Evolutionary conservation across 129 eudicot species (phyloP).

Genomic region (Pseudognaphalium luteoalbum): DNA sequence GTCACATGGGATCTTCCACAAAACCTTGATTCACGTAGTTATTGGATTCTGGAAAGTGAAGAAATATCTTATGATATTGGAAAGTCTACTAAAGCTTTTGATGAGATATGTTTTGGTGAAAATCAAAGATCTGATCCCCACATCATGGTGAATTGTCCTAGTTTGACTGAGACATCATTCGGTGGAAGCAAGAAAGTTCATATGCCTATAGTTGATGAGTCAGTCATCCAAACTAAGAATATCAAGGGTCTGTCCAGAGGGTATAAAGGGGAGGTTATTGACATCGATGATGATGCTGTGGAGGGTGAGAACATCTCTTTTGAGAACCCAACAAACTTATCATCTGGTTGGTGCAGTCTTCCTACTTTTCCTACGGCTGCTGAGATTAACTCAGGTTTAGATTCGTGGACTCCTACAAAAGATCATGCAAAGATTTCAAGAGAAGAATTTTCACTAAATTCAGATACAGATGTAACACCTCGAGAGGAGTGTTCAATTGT

Average conservation of each 20-base stretch:
- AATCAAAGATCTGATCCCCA: constrained; percentile 33
- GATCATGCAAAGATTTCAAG: constrained; percentile 26
- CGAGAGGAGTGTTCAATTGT: constrained; percentile 30
- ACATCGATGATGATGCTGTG: constrained; percentile 48
- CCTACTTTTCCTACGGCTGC: constrained; percentile 47
- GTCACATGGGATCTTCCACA: constrained; percentile 25
- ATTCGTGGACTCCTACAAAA: constrained; percentile 45
- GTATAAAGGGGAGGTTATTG: constrained; percentile 66
- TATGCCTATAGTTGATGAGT: constrained; percentile 26
- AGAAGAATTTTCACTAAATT: constrained; percentile 34
- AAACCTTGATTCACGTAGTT: constrained; percentile 5
- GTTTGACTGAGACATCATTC: constrained; percentile 25
- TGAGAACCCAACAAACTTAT: constrained; percentile 33
- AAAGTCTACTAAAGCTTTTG: constrained; percentile 34
- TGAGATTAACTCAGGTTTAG: constrained; percentile 45
- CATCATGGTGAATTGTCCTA: constrained; percentile 32
- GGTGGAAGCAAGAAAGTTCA: constrained; percentile 37
- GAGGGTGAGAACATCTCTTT: constrained; percentile 33
- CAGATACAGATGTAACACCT: constrained; percentile 31
- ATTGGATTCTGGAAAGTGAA: constrained; percentile 38
- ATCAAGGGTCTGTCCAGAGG: constrained; percentile 34
- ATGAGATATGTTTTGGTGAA: constrained; percentile 34
- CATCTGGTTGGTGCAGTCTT: constrained; percentile 43
- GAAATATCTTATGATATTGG: constrained; percentile 33
- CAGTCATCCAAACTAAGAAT: constrained; percentile 17